Evolutionary conservation across 495 filamentous ascomycete genomes (phyloP).

Genomic region (Parachaetomium inaequale): DNA sequence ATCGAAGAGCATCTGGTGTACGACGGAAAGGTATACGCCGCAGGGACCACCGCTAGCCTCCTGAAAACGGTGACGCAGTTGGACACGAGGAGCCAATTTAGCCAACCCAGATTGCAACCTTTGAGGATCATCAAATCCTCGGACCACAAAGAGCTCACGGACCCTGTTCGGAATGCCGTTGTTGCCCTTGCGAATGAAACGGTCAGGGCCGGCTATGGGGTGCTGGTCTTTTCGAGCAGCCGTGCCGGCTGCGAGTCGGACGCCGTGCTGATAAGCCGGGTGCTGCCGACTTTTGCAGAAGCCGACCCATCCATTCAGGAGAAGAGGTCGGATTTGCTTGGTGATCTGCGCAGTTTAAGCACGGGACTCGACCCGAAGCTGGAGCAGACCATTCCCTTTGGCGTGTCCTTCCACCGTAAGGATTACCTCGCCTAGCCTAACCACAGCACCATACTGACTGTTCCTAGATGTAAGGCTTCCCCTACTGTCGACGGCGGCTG

Average conservation of each 20-base stretch:
- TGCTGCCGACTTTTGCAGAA: constrained; percentile 49
- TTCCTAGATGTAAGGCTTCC: constrained; percentile 16
- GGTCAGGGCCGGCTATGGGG: constrained; percentile 63
- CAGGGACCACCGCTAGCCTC: constrained; percentile 58
- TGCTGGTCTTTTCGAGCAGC: constrained; percentile 71
- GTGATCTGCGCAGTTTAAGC: constrained; percentile 61
- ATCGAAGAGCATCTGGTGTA: constrained; percentile 75
- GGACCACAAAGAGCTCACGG: constrained; percentile 56
- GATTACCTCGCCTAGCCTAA: background rate
- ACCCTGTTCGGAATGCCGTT: constrained; percentile 64
- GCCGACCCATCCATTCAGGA: constrained; percentile 49
- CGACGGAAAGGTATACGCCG: constrained; percentile 66
- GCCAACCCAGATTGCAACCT: constrained; percentile 30
- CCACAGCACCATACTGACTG: background rate
- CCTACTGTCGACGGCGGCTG: background rate
- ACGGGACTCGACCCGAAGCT: constrained; percentile 67
- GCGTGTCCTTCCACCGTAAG: constrained; percentile 74
- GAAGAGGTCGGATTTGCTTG: constrained; percentile 62
- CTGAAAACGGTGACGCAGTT: constrained; percentile 59
- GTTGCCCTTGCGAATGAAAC: constrained; percentile 67
- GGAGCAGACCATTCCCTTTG: constrained; percentile 59
- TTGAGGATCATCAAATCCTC: constrained; percentile 53
- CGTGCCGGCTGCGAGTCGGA: constrained; percentile 62
- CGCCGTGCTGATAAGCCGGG: constrained; percentile 60
- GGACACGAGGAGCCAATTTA: constrained; percentile 35